phyloP scores from a whole-genome alignment of 371 early-diverging fungal genomes.

The Cokeromyces recurvatus region DNA sequence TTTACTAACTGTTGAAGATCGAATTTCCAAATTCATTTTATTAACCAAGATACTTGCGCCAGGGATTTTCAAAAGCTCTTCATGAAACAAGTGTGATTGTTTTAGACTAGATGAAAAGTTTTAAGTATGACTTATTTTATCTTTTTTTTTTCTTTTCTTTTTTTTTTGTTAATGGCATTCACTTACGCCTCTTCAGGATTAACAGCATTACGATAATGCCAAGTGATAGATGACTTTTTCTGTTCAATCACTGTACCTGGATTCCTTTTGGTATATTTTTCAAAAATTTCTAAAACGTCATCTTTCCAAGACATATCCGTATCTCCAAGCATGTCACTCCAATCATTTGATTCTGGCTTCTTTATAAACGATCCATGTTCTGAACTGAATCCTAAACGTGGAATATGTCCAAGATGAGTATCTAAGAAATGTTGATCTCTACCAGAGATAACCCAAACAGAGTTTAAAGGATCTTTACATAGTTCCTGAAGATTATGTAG shows the following conservation, averaged over 20 bases:
- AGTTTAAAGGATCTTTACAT: conserved; percentile 74
- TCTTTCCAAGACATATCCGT: conserved; percentile 86
- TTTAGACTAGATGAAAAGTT: conserved; percentile 28
- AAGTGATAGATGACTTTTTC: conserved; percentile 80
- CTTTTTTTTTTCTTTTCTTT: too few species aligned
- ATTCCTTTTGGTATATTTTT: conserved; percentile 83
- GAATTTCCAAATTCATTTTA: conserved; percentile 95
- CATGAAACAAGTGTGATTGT: conserved; percentile 77
- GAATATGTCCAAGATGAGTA: conserved; percentile 69
- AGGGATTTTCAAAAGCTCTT: conserved; percentile 75
- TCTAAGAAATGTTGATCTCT: conserved; percentile 62
- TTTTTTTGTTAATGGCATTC: too few species aligned
- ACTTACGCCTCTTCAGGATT: conserved; percentile 32
- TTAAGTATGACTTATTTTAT: too few species aligned
- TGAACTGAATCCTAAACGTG: conserved; percentile 67
- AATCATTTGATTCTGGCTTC: conserved; percentile 72
- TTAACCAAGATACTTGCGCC: conserved; percentile 93
- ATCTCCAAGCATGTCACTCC: conserved; percentile 82
- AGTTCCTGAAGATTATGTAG: conserved; percentile 59
- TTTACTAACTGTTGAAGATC: conserved; percentile 77
- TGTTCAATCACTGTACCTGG: conserved; percentile 91
- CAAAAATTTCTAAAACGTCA: conserved; percentile 83
- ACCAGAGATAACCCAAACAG: conserved; percentile 91
- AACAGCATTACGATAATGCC: conserved; percentile 86
- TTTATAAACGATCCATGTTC: conserved; percentile 78